A percentile compares a stretch with the other conserved stretches of the same genome.
Conservation (phyloP, 495 filamentous ascomycete species). For the Talaromyces nanjingensis region DNA sequence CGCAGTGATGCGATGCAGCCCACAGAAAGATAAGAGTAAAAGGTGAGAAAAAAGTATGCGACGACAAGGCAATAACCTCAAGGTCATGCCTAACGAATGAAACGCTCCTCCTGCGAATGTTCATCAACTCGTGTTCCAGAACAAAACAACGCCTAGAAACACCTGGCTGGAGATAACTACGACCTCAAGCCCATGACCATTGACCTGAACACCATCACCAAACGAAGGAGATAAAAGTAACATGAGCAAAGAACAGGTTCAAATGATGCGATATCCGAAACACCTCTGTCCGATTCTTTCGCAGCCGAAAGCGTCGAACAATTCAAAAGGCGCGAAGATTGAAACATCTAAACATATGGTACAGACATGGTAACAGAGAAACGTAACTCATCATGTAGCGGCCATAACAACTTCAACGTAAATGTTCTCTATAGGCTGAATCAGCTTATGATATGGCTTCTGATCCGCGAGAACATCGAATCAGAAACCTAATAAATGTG, state of each 20-base stretch:
- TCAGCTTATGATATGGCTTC: neutral
- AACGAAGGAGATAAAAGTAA: slow-evolving; percentile 1
- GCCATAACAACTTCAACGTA: slow-evolving; percentile 4
- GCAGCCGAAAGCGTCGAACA: neutral
- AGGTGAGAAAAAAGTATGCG: neutral
- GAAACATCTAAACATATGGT: slow-evolving; percentile 8
- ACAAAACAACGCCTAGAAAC: slow-evolving; percentile 5
- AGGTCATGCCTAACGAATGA: neutral
- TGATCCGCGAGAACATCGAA: neutral
- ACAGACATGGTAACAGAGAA: slow-evolving; percentile 3
- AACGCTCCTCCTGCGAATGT: slow-evolving; percentile 1
- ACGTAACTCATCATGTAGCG: slow-evolving; percentile 6
- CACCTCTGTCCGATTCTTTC: neutral
- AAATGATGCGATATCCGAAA: neutral
- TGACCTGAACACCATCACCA: slow-evolving; percentile 3
- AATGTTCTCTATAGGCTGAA: slow-evolving; percentile 2
- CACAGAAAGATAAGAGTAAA: neutral
- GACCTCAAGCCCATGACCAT: neutral
- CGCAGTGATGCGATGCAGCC: neutral
- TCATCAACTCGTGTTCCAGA: neutral
- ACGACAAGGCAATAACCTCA: neutral
- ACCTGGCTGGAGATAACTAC: neutral
- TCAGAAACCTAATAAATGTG: neutral
- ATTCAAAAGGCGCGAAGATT: neutral
- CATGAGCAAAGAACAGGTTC: neutral